Conservation (phyloP, 2,329 filamentous ascomycete species). For the Geosmithia flava region DNA sequence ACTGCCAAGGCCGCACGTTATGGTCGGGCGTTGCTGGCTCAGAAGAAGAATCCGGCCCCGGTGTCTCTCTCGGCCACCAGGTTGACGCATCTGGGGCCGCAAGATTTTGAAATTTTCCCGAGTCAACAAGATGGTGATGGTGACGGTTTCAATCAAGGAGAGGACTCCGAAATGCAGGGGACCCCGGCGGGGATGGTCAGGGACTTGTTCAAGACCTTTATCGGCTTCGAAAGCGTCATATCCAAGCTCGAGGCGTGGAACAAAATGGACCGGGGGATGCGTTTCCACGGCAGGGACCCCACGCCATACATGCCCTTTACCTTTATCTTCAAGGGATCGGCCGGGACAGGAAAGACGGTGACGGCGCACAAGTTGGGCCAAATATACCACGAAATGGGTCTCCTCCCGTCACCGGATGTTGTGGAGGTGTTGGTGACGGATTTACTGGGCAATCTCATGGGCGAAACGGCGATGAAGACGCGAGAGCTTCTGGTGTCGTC, state of each 20-base stretch:
- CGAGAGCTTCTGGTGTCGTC: constrained; percentile 45
- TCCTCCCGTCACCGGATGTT: constrained; percentile 48
- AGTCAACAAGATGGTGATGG: too few species aligned
- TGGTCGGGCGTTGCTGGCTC: not conserved
- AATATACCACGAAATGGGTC: constrained; percentile 62
- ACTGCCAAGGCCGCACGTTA: constrained; percentile 9
- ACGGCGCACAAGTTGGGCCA: constrained; percentile 60
- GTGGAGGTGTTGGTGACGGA: constrained; percentile 56
- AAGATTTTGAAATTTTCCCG: too few species aligned
- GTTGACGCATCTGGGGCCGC: constrained; percentile 13
- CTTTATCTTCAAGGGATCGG: constrained; percentile 52
- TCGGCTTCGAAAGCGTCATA: constrained; percentile 47
- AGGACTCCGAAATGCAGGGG: constrained; percentile 34
- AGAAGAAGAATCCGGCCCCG: too few species aligned
- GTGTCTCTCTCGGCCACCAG: too few species aligned
- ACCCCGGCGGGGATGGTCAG: constrained; percentile 26
- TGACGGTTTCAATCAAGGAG: constrained; percentile 34
- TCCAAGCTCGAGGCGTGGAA: constrained; percentile 42
- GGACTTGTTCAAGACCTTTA: constrained; percentile 43
- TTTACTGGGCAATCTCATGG: constrained; percentile 53
- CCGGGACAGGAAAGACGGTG: constrained; percentile 60
- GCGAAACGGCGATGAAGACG: constrained; percentile 57
- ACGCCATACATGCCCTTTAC: constrained; percentile 44
- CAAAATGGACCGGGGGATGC: constrained; percentile 37
- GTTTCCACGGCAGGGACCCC: constrained; percentile 38